phyloP scores from a whole-genome alignment of 2,329 filamentous ascomycete species.

The Neospermospora avenae region DNA sequence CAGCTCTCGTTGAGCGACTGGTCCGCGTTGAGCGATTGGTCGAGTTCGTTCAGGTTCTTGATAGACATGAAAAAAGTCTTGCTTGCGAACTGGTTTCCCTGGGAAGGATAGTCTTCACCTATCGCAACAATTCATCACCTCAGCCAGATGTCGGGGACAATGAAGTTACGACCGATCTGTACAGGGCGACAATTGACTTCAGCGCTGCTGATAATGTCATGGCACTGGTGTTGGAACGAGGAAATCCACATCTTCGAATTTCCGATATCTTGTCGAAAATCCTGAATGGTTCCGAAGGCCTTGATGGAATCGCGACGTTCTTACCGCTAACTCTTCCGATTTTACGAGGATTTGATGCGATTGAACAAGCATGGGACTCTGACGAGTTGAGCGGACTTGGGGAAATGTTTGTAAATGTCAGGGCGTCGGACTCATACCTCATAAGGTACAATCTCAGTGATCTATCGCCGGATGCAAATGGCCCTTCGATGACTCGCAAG shows the following conservation, averaged over 20 bases:
- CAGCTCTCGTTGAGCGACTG: constrained; percentile 33
- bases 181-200: constrained; percentile 58
- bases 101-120: constrained; percentile 65
- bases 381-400: constrained; percentile 39
- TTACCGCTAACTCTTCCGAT: constrained; percentile 62
- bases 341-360: constrained; percentile 55
- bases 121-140: constrained; percentile 41
- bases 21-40: constrained; percentile 67
- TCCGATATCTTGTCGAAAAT: constrained; percentile 55
- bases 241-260: constrained; percentile 66
- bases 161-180: constrained; percentile 28
- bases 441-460: constrained; percentile 49
- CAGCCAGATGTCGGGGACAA: constrained; percentile 23
- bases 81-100: constrained; percentile 58
- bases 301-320: constrained; percentile 52
- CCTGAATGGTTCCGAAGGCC: constrained; percentile 49
- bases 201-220: constrained; percentile 46
- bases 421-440: constrained; percentile 54
- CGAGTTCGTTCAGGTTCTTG: constrained; percentile 64
- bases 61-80: constrained; percentile 52
- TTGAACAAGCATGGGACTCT: constrained; percentile 53
- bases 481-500: constrained; percentile 34
- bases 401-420: constrained; percentile 50
- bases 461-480: constrained; percentile 19
- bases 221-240: constrained; percentile 54